Percentiles rank a stretch among this genome's conserved stretches.
Evolutionary conservation across 371 early-diverging fungal species (phyloP).

Genomic region (Parasitella parasitica): DNA sequence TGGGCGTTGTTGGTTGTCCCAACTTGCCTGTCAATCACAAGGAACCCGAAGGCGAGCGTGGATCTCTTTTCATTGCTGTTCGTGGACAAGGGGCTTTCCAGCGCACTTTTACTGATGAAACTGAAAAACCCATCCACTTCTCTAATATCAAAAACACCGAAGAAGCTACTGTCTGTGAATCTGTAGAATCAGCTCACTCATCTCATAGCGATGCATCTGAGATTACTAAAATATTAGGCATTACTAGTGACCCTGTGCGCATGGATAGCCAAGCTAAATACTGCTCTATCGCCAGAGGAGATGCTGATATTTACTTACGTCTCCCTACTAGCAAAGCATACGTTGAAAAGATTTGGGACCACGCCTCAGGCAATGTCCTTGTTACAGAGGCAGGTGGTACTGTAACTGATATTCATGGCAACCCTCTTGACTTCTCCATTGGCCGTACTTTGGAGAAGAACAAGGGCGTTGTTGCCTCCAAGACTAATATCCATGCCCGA

Average conservation of each 20-base stretch:
- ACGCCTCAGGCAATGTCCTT: constrained; percentile 90
- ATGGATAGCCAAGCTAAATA: constrained; percentile 98
- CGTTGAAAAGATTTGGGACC: constrained; percentile 98
- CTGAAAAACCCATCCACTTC: constrained; percentile 68
- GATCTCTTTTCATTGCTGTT: constrained; percentile 77
- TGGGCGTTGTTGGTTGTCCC: constrained; percentile 95
- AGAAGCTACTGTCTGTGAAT: constrained; percentile 87
- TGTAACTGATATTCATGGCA: constrained; percentile 83
- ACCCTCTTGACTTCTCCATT: constrained; percentile 84
- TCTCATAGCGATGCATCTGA: constrained; percentile 77
- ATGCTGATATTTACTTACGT: constrained; percentile 90
- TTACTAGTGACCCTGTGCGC: constrained; percentile 73
- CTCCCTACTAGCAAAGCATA: constrained; percentile 79
- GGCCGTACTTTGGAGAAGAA: constrained; percentile 83
- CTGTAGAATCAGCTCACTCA: constrained; percentile 94
- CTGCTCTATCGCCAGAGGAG: constrained; percentile 82
- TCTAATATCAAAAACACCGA: constrained; percentile 54
- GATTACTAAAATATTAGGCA: constrained; percentile 75
- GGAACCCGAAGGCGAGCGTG: constrained; percentile 67
- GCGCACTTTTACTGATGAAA: constrained; percentile 61
- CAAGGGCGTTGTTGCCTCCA: constrained; percentile 89
- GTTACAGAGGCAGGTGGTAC: constrained; percentile 95
- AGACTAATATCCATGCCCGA: constrained; percentile 58
- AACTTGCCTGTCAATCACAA: constrained; percentile 78
- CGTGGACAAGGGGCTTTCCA: constrained; percentile 86